A percentile compares a stretch with the other conserved stretches of the same genome.
phyloP scores from a whole-genome alignment of 257 asterid species.

The Coffea canephora region DNA sequence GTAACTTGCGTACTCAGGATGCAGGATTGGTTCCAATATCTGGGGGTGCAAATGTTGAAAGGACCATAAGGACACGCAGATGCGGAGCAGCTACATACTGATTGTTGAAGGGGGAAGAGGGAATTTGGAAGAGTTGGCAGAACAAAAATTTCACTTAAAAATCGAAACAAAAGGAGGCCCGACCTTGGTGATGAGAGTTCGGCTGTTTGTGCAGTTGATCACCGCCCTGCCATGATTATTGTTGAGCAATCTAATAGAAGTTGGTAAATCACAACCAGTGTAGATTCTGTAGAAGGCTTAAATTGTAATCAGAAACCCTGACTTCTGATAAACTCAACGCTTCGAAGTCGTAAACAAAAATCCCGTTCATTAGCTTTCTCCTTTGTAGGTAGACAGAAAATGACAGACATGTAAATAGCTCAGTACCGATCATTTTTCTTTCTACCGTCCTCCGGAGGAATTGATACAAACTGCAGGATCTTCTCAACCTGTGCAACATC shows the following conservation, averaged over 20 bases:
- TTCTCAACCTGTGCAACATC: conserved; percentile 59
- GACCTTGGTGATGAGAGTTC: no score
- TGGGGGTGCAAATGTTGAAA: no score
- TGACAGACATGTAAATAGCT: not conserved
- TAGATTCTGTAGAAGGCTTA: not conserved
- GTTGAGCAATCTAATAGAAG: not conserved
- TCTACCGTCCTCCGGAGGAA: conserved; percentile 60
- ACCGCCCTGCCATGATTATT: not conserved
- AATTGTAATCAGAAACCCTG: not conserved
- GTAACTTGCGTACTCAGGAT: not conserved
- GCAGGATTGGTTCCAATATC: not conserved
- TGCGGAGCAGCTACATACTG: no score
- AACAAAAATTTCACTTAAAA: no score
- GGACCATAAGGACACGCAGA: no score
- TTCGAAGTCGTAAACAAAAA: not conserved
- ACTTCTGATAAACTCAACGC: not conserved
- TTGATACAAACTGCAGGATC: conserved; percentile 61
- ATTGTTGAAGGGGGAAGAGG: no score
- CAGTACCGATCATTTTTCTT: conserved; percentile 27
- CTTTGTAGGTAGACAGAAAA: not conserved
- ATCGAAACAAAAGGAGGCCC: no score
- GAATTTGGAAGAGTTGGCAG: no score
- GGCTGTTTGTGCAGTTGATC: not conserved
- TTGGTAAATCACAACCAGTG: no score
- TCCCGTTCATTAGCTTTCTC: not conserved